Conservation (phyloP, 345 rosid species). For the Eutrema heterophyllum region DNA sequence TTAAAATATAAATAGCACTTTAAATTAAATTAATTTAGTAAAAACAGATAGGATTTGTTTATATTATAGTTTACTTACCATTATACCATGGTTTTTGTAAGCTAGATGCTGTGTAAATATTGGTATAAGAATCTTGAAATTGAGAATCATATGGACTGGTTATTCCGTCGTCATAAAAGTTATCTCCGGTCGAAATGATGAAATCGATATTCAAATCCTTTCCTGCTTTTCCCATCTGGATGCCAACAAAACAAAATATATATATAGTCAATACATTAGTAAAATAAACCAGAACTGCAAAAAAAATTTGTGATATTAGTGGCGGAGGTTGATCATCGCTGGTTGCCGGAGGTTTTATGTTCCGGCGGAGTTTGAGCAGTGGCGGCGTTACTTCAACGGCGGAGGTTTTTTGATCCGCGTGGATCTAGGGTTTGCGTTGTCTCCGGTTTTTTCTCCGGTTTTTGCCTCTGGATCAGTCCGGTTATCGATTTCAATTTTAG, state of each 20-base stretch:
- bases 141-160: conserved; percentile 36
- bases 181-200: conserved; percentile 48
- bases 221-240: conserved; percentile 47
- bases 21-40: neutral
- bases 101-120: conserved; percentile 40
- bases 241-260: neutral
- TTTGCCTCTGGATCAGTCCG: no score
- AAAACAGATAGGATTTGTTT: no score
- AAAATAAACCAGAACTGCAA: neutral
- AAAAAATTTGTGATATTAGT: no score
- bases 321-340: no score
- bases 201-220: conserved; percentile 38
- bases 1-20: neutral
- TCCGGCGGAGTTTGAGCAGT: no score
- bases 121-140: conserved; percentile 36
- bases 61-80: conserved; percentile 26
- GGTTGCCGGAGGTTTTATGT: no score
- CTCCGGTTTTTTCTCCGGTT: no score
- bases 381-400: no score
- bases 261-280: neutral
- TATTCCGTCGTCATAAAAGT: conserved; percentile 47
- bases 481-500: no score
- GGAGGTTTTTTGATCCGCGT: no score
- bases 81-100: conserved; percentile 48
- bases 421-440: no score